Evolutionary conservation across 257 asterid genomes (phyloP).

Genomic region (Capsicum rhomboideum): DNA sequence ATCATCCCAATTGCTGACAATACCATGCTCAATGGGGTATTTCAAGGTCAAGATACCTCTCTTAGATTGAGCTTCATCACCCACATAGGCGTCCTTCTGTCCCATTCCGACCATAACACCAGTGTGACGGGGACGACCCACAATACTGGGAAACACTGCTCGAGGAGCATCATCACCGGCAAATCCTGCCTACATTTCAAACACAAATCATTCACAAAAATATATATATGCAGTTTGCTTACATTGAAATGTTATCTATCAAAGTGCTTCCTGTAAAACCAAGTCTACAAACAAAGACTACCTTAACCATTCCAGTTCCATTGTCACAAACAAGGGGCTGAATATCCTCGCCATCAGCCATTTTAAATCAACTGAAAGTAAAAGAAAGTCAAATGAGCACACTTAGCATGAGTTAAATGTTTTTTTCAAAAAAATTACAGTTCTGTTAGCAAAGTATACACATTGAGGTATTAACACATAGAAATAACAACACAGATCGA

Average conservation of each 20-base stretch:
- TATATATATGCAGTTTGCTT: not conserved
- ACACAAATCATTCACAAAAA: not conserved
- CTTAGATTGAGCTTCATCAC: constrained; percentile 45
- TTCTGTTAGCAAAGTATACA: not conserved
- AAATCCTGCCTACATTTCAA: constrained; percentile 29
- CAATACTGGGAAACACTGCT: constrained; percentile 43
- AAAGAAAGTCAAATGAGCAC: not conserved
- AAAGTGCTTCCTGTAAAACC: not conserved
- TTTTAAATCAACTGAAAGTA: constrained; percentile 8
- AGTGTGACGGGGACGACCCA: constrained; percentile 43
- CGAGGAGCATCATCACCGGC: constrained; percentile 52
- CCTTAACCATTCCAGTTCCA: constrained; percentile 44
- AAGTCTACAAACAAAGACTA: not conserved
- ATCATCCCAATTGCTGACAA: constrained; percentile 45
- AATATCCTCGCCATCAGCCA: constrained; percentile 35
- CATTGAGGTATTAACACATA: not conserved
- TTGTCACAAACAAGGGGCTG: constrained; percentile 39
- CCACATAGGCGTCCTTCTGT: constrained; percentile 44
- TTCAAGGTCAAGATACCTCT: constrained; percentile 47
- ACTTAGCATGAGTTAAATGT: no score
- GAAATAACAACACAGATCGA: not conserved
- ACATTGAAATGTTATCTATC: not conserved
- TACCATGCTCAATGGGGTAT: constrained; percentile 43
- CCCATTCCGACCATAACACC: constrained; percentile 57
- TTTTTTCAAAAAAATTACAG: not conserved